phyloP scores from a whole-genome alignment of 1,284 basidiomycete species.

The Rhodotorula sp. region DNA sequence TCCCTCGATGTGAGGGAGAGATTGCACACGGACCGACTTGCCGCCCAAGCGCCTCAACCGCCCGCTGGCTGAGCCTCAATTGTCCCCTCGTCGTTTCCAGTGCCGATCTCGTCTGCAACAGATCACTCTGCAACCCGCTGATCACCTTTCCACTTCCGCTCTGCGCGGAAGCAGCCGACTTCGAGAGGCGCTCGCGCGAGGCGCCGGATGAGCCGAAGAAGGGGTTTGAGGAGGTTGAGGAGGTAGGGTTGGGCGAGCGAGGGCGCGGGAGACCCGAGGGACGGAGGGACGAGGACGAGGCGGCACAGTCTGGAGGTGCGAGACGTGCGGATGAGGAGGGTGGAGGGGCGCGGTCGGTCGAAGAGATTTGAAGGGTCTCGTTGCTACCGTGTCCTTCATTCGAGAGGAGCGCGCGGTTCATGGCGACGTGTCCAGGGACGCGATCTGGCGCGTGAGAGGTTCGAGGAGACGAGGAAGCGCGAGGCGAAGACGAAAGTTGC shows the following conservation, averaged over 20 bases:
- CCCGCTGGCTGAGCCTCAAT: constrained; percentile 36
- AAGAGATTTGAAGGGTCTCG: not conserved
- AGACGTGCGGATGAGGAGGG: not conserved
- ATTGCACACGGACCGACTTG: constrained; percentile 25
- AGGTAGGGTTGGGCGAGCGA: not conserved
- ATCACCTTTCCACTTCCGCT: constrained; percentile 40
- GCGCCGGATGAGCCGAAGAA: constrained; percentile 30
- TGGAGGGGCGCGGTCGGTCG: not conserved
- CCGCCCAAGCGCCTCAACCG: constrained; percentile 35
- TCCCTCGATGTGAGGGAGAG: no score
- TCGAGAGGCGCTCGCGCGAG: constrained; percentile 28
- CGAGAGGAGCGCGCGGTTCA: constrained; percentile 30
- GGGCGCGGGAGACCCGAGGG: not conserved
- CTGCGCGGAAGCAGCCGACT: constrained; percentile 22
- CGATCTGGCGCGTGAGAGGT: not conserved
- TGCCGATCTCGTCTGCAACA: constrained; percentile 21
- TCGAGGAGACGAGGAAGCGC: not conserved
- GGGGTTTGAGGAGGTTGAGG: constrained; percentile 23
- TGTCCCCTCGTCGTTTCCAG: constrained; percentile 38
- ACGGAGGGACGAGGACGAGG: not conserved
- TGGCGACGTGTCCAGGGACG: constrained; percentile 18
- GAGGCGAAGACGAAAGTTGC: not conserved
- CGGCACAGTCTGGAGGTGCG: not conserved
- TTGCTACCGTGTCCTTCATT: constrained; percentile 13
- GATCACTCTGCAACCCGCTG: constrained; percentile 33